Evolutionary conservation across 805 yeast species (phyloP).

Genomic region (Jamesozyma gamospora): DNA sequence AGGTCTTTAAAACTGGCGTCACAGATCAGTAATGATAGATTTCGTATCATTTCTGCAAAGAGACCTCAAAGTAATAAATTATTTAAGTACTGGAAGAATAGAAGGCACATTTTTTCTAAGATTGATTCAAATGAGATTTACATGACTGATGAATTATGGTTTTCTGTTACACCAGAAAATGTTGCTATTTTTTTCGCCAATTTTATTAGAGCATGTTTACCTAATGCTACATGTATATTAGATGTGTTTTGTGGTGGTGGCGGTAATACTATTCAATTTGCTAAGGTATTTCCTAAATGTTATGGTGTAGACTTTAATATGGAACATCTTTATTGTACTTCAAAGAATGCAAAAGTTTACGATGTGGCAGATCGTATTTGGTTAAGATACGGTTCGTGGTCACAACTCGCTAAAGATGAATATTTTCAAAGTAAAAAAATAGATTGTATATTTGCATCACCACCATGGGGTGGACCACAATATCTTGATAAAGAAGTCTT

Average conservation of each 20-base stretch:
- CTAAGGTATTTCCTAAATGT: slow-evolving; percentile 43
- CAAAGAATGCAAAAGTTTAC: slow-evolving; percentile 57
- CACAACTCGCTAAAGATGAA: slow-evolving; percentile 13
- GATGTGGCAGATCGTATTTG: slow-evolving; percentile 44
- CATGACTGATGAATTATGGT: slow-evolving; percentile 72
- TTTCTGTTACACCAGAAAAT: slow-evolving; percentile 76
- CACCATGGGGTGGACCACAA: slow-evolving; percentile 82
- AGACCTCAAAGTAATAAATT: slow-evolving; percentile 9
- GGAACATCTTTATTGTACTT: slow-evolving; percentile 54
- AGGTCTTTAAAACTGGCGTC: slow-evolving; percentile 9
- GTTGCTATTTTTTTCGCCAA: slow-evolving; percentile 54
- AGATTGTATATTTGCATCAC: slow-evolving; percentile 55
- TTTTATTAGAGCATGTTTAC: slow-evolving; percentile 42
- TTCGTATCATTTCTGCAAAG: slow-evolving; percentile 12
- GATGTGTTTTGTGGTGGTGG: slow-evolving; percentile 87
- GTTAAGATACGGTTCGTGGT: slow-evolving; percentile 40
- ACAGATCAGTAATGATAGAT: slow-evolving; percentile 9
- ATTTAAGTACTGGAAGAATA: slow-evolving; percentile 49
- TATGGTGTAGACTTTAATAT: slow-evolving; percentile 55
- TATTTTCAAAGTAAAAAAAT: slow-evolving; percentile 14
- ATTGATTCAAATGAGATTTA: slow-evolving; percentile 55
- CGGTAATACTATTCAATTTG: slow-evolving; percentile 74
- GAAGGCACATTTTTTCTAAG: slow-evolving; percentile 51
- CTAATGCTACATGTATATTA: slow-evolving; percentile 37
- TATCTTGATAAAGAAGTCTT: slow-evolving; percentile 38